Conservation (phyloP, 306 rosid genomes). For the Rosa rugosa region DNA sequence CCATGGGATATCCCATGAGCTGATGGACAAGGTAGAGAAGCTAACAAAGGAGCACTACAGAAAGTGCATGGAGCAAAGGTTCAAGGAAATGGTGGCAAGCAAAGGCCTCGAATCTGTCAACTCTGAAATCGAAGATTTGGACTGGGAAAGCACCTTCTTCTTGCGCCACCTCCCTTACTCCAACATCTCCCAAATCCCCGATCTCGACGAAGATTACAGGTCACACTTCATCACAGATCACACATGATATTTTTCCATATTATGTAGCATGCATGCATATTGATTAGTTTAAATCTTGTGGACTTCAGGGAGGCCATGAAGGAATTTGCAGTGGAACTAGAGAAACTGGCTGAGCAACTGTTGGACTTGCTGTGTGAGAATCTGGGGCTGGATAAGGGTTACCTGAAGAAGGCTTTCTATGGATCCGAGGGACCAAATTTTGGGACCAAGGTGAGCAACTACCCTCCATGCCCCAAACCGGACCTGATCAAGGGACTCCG, state of each 20-base stretch:
- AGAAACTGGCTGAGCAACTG: constrained; percentile 77
- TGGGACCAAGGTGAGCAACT: constrained; percentile 92
- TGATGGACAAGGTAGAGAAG: constrained; percentile 83
- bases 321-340: constrained; percentile 61
- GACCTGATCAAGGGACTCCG: constrained; percentile 90
- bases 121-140: constrained; percentile 62
- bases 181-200: constrained; percentile 66
- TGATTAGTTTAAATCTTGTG: background rate
- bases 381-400: constrained; percentile 86
- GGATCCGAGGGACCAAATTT: constrained; percentile 90
- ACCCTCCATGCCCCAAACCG: constrained; percentile 95
- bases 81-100: constrained; percentile 72
- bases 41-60: constrained; percentile 87
- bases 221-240: constrained; percentile 8
- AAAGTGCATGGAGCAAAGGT: constrained; percentile 77
- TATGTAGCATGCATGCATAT: background rate
- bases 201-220: constrained; percentile 70
- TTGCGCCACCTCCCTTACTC: constrained; percentile 85
- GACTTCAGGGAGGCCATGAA: constrained; percentile 63
- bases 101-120: constrained; percentile 64
- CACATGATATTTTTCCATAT: background rate
- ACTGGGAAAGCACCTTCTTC: constrained; percentile 97
- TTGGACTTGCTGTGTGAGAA: constrained; percentile 86
- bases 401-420: constrained; percentile 67
- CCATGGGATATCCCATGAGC: constrained; percentile 76